phyloP scores from a whole-genome alignment of 2,329 filamentous ascomycete species.

The Furcasterigmium furcatum region DNA sequence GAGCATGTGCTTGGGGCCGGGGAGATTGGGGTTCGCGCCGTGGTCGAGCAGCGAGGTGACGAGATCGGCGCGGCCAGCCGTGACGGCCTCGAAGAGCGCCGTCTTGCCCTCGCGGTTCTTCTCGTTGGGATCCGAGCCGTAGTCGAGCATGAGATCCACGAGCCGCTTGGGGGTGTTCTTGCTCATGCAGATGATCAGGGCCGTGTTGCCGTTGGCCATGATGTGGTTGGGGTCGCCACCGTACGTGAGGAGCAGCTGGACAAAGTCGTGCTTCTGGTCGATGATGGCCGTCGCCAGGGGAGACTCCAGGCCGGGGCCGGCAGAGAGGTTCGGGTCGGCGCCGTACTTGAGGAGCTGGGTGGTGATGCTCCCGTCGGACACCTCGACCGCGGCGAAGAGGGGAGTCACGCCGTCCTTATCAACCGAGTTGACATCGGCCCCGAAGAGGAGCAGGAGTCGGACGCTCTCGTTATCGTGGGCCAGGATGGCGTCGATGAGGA shows the following conservation, averaged over 20 bases:
- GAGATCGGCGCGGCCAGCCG: constrained; percentile 51
- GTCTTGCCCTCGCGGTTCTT: constrained; percentile 62
- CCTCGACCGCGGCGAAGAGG: constrained; percentile 46
- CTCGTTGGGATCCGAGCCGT: constrained; percentile 54
- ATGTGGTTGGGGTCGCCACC: constrained; percentile 54
- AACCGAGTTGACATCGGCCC: constrained; percentile 50
- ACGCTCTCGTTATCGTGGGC: constrained; percentile 50
- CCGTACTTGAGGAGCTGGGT: constrained; percentile 62
- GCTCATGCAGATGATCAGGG: constrained; percentile 58
- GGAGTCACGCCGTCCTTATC: constrained; percentile 49
- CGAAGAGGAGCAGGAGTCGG: constrained; percentile 53
- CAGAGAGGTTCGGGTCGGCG: constrained; percentile 51
- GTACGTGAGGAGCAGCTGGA: constrained; percentile 58
- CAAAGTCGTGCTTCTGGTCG: constrained; percentile 51
- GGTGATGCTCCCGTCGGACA: constrained; percentile 52
- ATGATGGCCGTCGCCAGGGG: constrained; percentile 49
- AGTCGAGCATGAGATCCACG: constrained; percentile 56
- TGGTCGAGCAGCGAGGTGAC: constrained; percentile 48
- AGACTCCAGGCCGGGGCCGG: constrained; percentile 48
- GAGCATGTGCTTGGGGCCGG: constrained; percentile 65
- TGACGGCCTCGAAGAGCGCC: constrained; percentile 60
- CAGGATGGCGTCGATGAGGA: constrained; percentile 50
- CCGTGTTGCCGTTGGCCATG: constrained; percentile 55
- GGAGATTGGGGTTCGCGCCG: constrained; percentile 64
- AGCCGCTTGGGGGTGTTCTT: constrained; percentile 52